Percentiles rank a stretch among this genome's conserved stretches.
Conservation (phyloP, 225 moss, liverwort and hornwort genomes). For the Rhytidiadelphus loreus region DNA sequence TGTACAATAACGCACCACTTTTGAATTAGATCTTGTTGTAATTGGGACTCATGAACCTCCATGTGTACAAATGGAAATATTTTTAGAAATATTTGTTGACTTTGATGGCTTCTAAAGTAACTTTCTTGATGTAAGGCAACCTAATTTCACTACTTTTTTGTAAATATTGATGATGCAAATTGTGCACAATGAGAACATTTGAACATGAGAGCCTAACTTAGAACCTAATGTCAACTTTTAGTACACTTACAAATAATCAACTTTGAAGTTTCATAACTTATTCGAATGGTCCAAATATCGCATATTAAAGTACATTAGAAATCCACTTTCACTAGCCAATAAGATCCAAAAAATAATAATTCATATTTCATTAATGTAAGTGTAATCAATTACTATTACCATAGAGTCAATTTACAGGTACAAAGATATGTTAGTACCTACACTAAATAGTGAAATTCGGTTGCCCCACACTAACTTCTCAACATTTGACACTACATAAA, state of each 20-base stretch:
- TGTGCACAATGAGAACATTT: background rate
- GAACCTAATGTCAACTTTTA: background rate
- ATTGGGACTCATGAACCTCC: too few relatives aligned
- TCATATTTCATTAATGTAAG: background rate
- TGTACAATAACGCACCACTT: too few relatives aligned
- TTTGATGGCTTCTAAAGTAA: too few relatives aligned
- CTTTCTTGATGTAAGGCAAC: too few relatives aligned
- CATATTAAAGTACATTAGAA: background rate
- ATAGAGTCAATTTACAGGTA: fast-evolving
- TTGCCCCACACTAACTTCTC: too few relatives aligned
- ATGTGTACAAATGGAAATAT: too few relatives aligned
- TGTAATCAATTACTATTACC: fast-evolving
- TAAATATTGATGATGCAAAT: background rate
- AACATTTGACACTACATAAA: too few relatives aligned
- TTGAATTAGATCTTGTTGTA: too few relatives aligned
- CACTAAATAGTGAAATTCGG: too few relatives aligned
- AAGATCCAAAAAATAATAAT: background rate
- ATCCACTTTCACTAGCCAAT: background rate
- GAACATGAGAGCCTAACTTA: background rate
- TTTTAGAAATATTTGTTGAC: too few relatives aligned
- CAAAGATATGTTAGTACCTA: background rate
- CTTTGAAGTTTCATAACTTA: background rate
- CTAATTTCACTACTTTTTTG: too few relatives aligned
- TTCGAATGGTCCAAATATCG: background rate
- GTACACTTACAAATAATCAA: background rate